Percentiles rank a stretch among this genome's conserved stretches.
Evolutionary conservation across 2,329 filamentous ascomycete species (phyloP).

Genomic region (Fusarium palustre): DNA sequence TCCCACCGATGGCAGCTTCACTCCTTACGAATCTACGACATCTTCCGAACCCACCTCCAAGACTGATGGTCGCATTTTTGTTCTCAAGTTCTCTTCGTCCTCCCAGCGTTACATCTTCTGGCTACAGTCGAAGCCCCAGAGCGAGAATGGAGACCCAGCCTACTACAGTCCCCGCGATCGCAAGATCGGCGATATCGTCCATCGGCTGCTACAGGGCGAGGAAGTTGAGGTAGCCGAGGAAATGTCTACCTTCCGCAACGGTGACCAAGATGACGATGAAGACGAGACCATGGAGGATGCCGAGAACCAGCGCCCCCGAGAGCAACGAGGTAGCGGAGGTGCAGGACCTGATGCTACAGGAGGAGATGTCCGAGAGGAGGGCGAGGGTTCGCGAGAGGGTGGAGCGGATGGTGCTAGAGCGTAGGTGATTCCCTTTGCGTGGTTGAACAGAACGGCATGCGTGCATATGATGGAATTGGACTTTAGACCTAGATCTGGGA

Average conservation of each 20-base stretch:
- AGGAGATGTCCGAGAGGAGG: constrained; percentile 91
- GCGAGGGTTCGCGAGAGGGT: constrained; percentile 87
- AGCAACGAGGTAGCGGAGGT: constrained; percentile 76
- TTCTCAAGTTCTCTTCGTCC: constrained; percentile 92
- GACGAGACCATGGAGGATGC: constrained; percentile 67
- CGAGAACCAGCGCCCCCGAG: constrained; percentile 70
- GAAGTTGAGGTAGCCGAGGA: constrained; percentile 83
- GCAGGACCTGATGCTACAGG: constrained; percentile 89
- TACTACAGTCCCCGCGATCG: constrained; percentile 88
- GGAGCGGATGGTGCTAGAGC: constrained; percentile 98
- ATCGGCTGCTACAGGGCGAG: constrained; percentile 86
- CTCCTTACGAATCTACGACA: constrained; percentile 76
- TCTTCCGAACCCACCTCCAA: constrained; percentile 69
- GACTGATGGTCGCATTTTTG: constrained; percentile 90
- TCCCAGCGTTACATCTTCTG: constrained; percentile 94
- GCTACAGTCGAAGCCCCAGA: constrained; percentile 92
- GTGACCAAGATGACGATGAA: constrained; percentile 66
- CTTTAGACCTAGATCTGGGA: constrained; percentile 38
- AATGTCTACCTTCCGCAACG: constrained; percentile 70
- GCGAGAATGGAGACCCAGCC: constrained; percentile 72
- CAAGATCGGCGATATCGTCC: constrained; percentile 88
- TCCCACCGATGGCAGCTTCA: constrained; percentile 87
- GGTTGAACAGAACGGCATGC: constrained; percentile 44
- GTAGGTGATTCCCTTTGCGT: constrained; percentile 77
- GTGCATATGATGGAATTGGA: constrained; percentile 38